Base-by-base conservation (phyloP, 2,329 filamentous ascomycete genomes). In the Metarhizium anisopliae region DNA sequence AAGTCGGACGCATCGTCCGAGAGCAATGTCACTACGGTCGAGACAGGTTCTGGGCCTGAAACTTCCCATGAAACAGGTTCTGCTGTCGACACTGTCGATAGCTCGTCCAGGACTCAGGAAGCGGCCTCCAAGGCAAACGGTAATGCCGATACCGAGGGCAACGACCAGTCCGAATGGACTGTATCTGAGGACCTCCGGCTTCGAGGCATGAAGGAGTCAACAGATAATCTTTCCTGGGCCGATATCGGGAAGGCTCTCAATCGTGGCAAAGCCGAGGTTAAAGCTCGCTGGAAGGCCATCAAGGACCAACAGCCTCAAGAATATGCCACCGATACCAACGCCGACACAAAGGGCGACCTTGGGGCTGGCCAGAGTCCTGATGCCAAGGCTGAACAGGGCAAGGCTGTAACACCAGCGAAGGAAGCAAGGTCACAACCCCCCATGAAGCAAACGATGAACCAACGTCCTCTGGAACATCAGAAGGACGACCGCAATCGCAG, bases 141-240 rank as follows among this genome's bases (percentile, higher is more conserved):
- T 1, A 14, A 18, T 16, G 6, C 11, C 40, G n/a, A 43, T n/a
- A 43, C 7, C 40, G 16, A 43, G 16, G 43, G 7, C 43, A 25
- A 47, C n/a, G 43, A 47, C 25, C 16, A 36, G 30, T 53, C 55
- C 4, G 56, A 35, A 4, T 73, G 71, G 71, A 63, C 67, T 10
- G 52, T 67, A 8, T 73, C 72, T 0, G 66, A 74, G 30, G 70
- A 74, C 52, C 58, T 59, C 11, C 58, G 70, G 4, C 65, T 74
- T 6, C 56, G 63, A 2, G 63, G 64, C 42, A 70, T 74, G 68
- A 73, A 71, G 55, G 63, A 65, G 35, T 61, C 61, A 0, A 58
- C 59, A 13, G 58, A 64, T 16, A 55, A 50, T 1, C 55, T 64
- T 7, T 60, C 64, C 2, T 73, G 70, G 71, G 56, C 56, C 0